Evolutionary conservation across 805 yeast species (phyloP), one percentile per base, ranked within the genome.

Genomic region (Candida rishiriensis): DNA sequence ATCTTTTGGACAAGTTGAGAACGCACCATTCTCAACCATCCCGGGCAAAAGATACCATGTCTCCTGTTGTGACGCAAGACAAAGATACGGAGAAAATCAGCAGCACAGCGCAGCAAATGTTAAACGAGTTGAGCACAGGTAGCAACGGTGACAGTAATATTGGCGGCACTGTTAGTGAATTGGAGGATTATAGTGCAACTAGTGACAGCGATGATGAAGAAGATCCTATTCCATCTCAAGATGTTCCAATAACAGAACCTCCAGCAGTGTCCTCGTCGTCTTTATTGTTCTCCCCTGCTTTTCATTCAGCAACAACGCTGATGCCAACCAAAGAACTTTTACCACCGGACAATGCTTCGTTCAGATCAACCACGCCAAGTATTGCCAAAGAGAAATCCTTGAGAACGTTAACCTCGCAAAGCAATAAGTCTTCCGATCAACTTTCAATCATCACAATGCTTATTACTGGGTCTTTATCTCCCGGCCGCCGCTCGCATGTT

Each of bases 371-470:
- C 37, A 15, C 38, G n/a, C 21, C 3, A 6, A 28, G 36, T 9
- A 39, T 17, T 13, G 17, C 15, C 14, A 34, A 35, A 17, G 36
- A 16, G 16, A 17, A 29, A 28, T 21, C 26, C 18, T 11, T 29
- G 21, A 39, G 32, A 21, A 38, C 38, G 7, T 34, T 13, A 14
- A 28, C 40, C 3, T 40, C 46, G 38, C 47, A 11, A 8, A 35
- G 34, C 11, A 32, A 33, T 12, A 39, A 35, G 21, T 40, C 42
- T 3, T 37, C 42, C 0, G 54, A 43, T n/a, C 53, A 49, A 38
- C 40, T 54, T 10, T 50, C 56, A 1, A 47, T 55, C 15, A 53
- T 58, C 18, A 49, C 63, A 3, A 43, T 54, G 48, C 41, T 58
- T 12, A 53, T 58, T 10, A 54, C 48, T 38, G 59, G 53, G 15